These are phyloP conservation scores for Ocimum tenuiflorum DNA, from an alignment of 257 asterid genomes.

Conservation along the genomic window DNA sequence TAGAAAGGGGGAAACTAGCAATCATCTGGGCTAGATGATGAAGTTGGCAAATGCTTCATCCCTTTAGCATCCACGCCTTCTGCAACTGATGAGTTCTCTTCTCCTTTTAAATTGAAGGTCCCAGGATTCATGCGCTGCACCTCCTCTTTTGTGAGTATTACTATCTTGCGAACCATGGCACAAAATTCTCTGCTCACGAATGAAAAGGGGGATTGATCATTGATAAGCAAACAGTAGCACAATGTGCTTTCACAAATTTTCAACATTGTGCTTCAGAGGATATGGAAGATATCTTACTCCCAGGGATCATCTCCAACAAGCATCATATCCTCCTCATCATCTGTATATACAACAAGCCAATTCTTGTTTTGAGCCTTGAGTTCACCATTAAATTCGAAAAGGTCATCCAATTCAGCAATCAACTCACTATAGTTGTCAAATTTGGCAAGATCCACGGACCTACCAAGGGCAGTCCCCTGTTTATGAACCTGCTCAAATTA, in stretches of 20 bases:
- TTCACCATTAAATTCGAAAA: conserved; percentile 86
- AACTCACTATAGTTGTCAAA: conserved; percentile 66
- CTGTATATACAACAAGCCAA: conserved; percentile 90
- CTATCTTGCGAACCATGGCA: conserved; percentile 83
- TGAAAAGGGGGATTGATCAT: no score
- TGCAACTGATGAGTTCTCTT: conserved; percentile 57
- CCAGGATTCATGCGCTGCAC: conserved; percentile 80
- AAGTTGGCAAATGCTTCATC: conserved; percentile 33
- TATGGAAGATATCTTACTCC: no score
- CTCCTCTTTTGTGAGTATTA: conserved; percentile 78
- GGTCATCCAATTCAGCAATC: conserved; percentile 63
- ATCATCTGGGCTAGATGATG: conserved; percentile 39
- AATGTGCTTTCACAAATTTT: no score
- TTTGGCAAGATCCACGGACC: conserved; percentile 88
- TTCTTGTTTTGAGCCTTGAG: conserved; percentile 54
- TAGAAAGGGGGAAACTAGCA: conserved; percentile 27
- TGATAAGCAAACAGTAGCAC: no score
- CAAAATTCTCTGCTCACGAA: conserved; percentile 95
- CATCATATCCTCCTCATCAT: conserved; percentile 99
- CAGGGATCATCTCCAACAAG: conserved; percentile 99
- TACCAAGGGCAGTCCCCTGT: conserved; percentile 91
- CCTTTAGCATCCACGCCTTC: conserved; percentile 55
- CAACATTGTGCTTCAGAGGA: no score
- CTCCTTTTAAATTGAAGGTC: conserved; percentile 58
- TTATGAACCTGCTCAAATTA: conserved; percentile 81